Evolutionary conservation across 2,329 filamentous ascomycete species (phyloP).

Genomic region (Fusarium sp.): DNA sequence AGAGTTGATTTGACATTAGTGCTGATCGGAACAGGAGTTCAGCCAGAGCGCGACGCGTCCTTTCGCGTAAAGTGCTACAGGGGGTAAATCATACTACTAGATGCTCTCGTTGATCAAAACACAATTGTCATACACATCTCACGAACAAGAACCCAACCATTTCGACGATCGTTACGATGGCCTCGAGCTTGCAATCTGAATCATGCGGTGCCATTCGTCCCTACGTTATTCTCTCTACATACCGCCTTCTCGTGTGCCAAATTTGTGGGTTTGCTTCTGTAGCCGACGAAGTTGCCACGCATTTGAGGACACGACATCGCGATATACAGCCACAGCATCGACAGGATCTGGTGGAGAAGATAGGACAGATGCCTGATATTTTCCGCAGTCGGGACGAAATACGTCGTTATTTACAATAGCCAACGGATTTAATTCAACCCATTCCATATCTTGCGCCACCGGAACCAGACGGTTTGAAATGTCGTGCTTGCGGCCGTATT

Average conservation of each 20-base stretch:
- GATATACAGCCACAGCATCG: neutral
- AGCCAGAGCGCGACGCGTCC: no score
- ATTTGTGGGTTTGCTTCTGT: neutral
- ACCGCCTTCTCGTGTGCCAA: neutral
- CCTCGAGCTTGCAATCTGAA: neutral
- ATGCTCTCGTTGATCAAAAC: no score
- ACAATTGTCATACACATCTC: neutral
- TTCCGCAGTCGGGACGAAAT: neutral
- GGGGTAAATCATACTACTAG: no score
- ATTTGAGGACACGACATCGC: neutral
- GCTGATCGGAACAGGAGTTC: no score
- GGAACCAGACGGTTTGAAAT: neutral
- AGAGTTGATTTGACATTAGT: no score
- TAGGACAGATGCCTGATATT: neutral
- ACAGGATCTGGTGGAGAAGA: neutral
- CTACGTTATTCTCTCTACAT: constrained; percentile 1
- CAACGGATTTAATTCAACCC: neutral
- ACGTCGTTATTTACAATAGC: neutral
- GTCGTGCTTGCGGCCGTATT: neutral
- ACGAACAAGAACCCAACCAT: neutral
- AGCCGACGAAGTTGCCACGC: neutral
- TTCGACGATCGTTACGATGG: neutral
- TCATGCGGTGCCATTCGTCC: neutral
- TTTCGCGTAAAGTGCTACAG: no score
- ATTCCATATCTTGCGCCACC: neutral